Evolutionary conservation across 257 asterid genomes (phyloP), one percentile per base, ranked within the genome.

Genomic region (Plantago ovata): DNA sequence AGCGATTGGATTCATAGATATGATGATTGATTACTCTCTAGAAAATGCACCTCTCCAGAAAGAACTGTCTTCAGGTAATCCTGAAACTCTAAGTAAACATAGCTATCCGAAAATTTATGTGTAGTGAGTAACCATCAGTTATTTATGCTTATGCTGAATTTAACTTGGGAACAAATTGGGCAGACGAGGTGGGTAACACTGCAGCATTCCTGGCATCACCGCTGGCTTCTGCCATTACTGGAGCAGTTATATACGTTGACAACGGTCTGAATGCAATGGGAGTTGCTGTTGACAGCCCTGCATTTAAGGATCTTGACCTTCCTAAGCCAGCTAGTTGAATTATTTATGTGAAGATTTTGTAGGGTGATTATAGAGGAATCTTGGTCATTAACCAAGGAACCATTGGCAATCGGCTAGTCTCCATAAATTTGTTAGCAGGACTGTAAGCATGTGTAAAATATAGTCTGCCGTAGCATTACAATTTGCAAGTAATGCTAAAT

Each of bases 231-330:
- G 96, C 96, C 41, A 83, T 88, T 41, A 89, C 96, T 0, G 96
- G 95, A 23, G 82, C 85, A 10, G 94, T 89, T 23, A 66, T 89
- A 54, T 85, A 89, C 13, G 96, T 85, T 9, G 96, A 89, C 74
- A 89, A 89, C 4, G 96, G 96, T 52, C 83, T 89, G 58, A 89
- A 85, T 20, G 95, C 96, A 22, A 89, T 89, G 96, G 95, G 96
- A 0, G 86, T 85, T 6, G 95, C 90, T 53, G 83, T 85, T 9
- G 96, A 85, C 66, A 88, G 96, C 60, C 95, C 88, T 44, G 53
- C 68, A 48, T 88, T 88, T 70, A 68, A 77, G 71, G 85, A 82
- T 56, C 95, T 85, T 23, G 61, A 81, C 75, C 77, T 85, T 62
- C 93, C 96, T 52, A 85, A 70, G 67, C 64, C 63, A 49, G 51